A percentile compares a stretch with the other conserved stretches of the same genome.
phyloP scores from a whole-genome alignment of 1,139 yeast species.

The Schizosaccharomyces versatilis region DNA sequence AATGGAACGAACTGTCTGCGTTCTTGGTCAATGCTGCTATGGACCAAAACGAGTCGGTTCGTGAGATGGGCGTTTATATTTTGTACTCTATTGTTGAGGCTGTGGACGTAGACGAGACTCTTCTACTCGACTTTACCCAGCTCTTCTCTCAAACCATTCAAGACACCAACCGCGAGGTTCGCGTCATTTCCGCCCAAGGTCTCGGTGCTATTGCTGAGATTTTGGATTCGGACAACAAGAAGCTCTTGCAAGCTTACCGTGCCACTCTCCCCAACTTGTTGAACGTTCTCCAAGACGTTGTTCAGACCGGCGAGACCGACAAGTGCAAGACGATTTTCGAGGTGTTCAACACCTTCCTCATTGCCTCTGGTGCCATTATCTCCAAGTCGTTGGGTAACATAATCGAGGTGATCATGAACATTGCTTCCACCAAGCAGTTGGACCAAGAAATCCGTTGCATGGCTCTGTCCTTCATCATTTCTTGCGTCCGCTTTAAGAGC shows the following conservation, averaged over 20 bases:
- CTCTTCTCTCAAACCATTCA: conserved; percentile 30
- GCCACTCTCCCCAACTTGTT: conserved; percentile 61
- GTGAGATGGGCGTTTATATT: conserved; percentile 71
- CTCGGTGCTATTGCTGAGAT: conserved; percentile 54
- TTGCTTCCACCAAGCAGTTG: conserved; percentile 41
- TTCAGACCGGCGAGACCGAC: conserved; percentile 47
- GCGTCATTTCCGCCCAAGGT: conserved; percentile 66
- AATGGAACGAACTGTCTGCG: conserved; percentile 66
- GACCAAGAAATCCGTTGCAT: conserved; percentile 69
- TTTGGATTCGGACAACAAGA: conserved; percentile 32
- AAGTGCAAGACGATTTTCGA: conserved; percentile 60
- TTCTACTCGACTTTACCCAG: conserved; percentile 41
- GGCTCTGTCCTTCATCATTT: conserved; percentile 66
- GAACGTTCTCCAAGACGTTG: conserved; percentile 54
- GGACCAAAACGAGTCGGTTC: conserved; percentile 35
- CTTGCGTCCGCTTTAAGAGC: conserved; percentile 39
- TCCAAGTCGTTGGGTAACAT: conserved; percentile 56
- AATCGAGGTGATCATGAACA: conserved; percentile 41
- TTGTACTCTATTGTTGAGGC: conserved; percentile 52
- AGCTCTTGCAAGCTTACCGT: conserved; percentile 38
- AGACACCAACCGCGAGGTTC: conserved; percentile 48
- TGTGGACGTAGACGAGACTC: conserved; percentile 28
- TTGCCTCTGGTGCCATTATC: conserved; percentile 53
- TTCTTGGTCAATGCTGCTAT: conserved; percentile 44
- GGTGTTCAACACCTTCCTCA: conserved; percentile 58